Percentiles rank a stretch among this genome's conserved stretches.
These are phyloP conservation scores for Misopates orontium DNA, from an alignment of 257 asterid genomes.

Conservation along the genomic window DNA sequence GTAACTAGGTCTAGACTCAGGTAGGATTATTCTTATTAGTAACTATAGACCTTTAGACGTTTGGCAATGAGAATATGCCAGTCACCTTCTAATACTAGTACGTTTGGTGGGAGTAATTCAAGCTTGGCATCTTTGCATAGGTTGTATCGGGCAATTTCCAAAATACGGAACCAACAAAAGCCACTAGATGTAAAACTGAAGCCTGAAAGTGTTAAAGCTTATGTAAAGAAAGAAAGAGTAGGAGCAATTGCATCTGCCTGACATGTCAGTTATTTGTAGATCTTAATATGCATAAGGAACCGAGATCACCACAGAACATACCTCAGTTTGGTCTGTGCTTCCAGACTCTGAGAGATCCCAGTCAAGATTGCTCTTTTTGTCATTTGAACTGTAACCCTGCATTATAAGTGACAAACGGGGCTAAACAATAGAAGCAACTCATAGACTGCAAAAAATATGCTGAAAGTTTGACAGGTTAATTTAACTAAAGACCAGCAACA, in stretches of 20 bases:
- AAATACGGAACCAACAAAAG: not conserved
- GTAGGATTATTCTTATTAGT: not conserved
- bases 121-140: not conserved
- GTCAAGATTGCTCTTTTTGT: constrained; percentile 57
- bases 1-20: too few relatives aligned
- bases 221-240: not conserved
- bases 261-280: constrained; percentile 11
- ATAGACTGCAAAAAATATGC: constrained; percentile 9
- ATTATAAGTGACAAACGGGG: constrained; percentile 25
- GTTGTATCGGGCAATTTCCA: not conserved
- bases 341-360: constrained; percentile 98
- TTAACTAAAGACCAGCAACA: constrained; percentile 21
- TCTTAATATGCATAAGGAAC: constrained; percentile 23
- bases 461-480: constrained; percentile 15
- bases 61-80: not conserved
- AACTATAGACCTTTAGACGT: not conserved
- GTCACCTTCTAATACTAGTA: not conserved
- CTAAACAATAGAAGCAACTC: constrained; percentile 6
- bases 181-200: constrained; percentile 3
- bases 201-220: not conserved
- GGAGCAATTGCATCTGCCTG: constrained; percentile 12
- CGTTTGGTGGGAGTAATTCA: not conserved
- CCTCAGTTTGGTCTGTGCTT: constrained; percentile 68
- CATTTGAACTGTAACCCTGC: constrained; percentile 94
- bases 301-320: constrained; percentile 33